Evolutionary conservation across 1,284 basidiomycete genomes (phyloP).

Genomic region (Tilletia caries): DNA sequence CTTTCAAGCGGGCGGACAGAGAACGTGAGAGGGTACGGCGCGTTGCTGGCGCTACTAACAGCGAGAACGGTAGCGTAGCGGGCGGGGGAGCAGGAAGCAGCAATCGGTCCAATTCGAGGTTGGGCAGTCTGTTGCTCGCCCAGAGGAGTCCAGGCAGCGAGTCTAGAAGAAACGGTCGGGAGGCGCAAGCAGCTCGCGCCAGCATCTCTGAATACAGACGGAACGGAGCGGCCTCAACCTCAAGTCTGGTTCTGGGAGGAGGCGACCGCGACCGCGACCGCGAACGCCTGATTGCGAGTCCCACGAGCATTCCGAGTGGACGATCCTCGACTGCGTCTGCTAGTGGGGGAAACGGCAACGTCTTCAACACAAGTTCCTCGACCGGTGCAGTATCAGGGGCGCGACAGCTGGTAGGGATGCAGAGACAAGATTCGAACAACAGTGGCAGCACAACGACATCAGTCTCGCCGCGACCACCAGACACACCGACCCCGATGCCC

Average conservation of each 20-base stretch:
- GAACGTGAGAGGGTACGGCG: constrained; percentile 4
- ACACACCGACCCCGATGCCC: constrained; percentile 10
- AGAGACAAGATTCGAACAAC: constrained; percentile 4
- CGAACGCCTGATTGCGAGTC: constrained; percentile 8
- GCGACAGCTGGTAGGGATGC: neutral
- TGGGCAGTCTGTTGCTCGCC: constrained; percentile 4
- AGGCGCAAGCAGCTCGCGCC: neutral
- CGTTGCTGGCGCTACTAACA: neutral
- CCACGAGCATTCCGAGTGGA: neutral
- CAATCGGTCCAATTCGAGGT: neutral
- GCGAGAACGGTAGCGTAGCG: constrained; percentile 6
- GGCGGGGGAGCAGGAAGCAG: constrained; percentile 5
- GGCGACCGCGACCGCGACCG: neutral
- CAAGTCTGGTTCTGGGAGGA: neutral
- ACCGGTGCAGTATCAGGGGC: neutral
- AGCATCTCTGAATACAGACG: constrained; percentile 11
- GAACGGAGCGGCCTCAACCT: neutral
- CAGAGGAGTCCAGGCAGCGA: constrained; percentile 5
- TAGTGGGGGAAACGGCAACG: neutral
- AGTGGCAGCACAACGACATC: constrained; percentile 9
- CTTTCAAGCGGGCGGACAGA: constrained; percentile 9
- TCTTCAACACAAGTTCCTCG: neutral
- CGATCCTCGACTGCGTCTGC: neutral
- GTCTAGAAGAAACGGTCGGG: neutral
- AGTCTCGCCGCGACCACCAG: neutral